Evolutionary conservation across 176 grass and related monocot species (phyloP).

Genomic region (Areca catechu): DNA sequence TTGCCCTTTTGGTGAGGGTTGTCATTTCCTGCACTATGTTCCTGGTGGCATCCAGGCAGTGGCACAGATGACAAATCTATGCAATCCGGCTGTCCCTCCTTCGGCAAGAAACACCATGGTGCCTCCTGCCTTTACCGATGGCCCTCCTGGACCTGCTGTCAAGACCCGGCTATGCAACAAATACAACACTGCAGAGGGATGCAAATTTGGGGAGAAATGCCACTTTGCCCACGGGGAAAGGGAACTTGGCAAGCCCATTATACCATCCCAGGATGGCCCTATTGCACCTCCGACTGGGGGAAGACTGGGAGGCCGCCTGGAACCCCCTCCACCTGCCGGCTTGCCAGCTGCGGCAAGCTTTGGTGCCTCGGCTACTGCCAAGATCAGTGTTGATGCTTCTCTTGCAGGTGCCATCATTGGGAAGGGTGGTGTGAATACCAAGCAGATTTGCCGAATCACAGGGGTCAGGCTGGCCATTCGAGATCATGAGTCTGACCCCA

Average conservation of each 20-base stretch:
- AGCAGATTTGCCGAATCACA: constrained; percentile 63
- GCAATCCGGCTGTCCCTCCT: constrained; percentile 26
- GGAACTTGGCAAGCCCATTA: constrained; percentile 50
- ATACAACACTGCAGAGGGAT: constrained; percentile 69
- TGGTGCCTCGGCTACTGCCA: constrained; percentile 64
- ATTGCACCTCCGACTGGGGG: constrained; percentile 27
- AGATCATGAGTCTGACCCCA: constrained; percentile 61
- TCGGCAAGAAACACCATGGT: constrained; percentile 33
- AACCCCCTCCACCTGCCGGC: constrained; percentile 18
- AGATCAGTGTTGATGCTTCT: constrained; percentile 66
- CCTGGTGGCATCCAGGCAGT: constrained; percentile 57
- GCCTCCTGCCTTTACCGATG: constrained; percentile 17
- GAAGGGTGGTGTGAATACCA: constrained; percentile 64
- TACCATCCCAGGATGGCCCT: constrained; percentile 18
- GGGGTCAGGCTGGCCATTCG: constrained; percentile 59
- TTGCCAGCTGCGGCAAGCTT: constrained; percentile 47
- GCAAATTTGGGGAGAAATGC: constrained; percentile 70
- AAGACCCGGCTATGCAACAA: constrained; percentile 83
- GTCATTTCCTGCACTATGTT: constrained; percentile 77
- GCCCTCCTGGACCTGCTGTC: constrained; percentile 18
- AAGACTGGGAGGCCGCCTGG: constrained; percentile 22
- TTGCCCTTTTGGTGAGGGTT: constrained; percentile 73
- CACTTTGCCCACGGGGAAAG: constrained; percentile 78
- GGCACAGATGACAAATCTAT: constrained; percentile 60
- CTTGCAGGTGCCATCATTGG: constrained; percentile 68